Evolutionary conservation across 75 land plant genomes (phyloP).

Genomic region (Cunninghamia lanceolata): DNA sequence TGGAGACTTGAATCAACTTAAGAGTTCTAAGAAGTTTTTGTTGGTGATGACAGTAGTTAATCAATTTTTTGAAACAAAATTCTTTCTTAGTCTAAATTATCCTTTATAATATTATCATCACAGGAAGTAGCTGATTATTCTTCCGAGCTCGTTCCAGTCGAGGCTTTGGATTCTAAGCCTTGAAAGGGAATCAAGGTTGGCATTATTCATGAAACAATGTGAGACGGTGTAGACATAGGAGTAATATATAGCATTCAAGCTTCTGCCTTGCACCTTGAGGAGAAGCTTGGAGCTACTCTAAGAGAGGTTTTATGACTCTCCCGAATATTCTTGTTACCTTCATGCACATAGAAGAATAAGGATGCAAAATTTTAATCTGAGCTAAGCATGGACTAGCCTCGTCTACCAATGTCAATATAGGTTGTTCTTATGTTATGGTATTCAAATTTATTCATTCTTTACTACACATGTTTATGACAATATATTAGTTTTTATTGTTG

Average conservation of each 20-base stretch:
- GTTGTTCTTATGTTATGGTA: neutral
- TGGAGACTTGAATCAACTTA: neutral
- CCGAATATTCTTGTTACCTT: neutral
- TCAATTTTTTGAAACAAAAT: neutral
- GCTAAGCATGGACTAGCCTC: neutral
- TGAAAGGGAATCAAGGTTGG: slow-evolving; percentile 80
- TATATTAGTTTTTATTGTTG: slow-evolving; percentile 1
- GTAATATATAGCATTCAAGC: slow-evolving; percentile 55
- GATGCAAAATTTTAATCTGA: neutral
- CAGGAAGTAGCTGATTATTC: slow-evolving; percentile 82
- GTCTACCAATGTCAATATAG: neutral
- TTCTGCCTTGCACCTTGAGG: slow-evolving; percentile 78
- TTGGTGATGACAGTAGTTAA: neutral
- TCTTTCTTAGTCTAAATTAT: neutral
- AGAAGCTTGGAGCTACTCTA: slow-evolving; percentile 69
- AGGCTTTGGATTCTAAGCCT: slow-evolving; percentile 56
- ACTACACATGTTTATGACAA: neutral
- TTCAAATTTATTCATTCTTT: neutral
- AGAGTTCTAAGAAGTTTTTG: neutral
- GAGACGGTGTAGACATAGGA: slow-evolving; percentile 73
- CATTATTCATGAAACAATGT: slow-evolving; percentile 76
- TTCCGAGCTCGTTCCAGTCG: slow-evolving; percentile 33
- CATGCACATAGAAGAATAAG: neutral
- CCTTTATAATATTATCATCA: slow-evolving; percentile 10
- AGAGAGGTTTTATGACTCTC: slow-evolving; percentile 51